Percentiles rank a stretch among this genome's conserved stretches.
Conservation (phyloP, 805 yeast genomes). For the Candida nitratophila region DNA sequence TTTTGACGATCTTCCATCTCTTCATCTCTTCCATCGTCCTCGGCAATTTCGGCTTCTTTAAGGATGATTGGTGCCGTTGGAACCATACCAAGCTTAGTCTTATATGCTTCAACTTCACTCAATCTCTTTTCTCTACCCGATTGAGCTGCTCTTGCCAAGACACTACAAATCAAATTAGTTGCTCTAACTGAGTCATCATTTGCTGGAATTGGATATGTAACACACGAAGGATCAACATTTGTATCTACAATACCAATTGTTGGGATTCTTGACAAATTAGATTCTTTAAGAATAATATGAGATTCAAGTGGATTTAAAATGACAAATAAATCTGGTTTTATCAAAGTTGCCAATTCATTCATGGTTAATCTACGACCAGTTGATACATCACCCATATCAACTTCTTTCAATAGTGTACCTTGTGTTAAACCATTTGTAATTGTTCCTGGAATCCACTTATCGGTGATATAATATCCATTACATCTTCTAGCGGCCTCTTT, state of each 20-base stretch:
- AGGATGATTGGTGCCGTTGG: background rate
- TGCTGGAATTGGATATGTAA: constrained; percentile 94
- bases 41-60: background rate
- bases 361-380: constrained; percentile 52
- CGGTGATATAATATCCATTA: constrained; percentile 73
- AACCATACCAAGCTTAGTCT: constrained; percentile 5
- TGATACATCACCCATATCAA: constrained; percentile 64
- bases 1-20: no score
- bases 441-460: constrained; percentile 93
- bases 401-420: constrained; percentile 61
- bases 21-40: background rate
- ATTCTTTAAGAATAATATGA: constrained; percentile 73
- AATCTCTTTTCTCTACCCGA: constrained; percentile 61
- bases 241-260: constrained; percentile 93
- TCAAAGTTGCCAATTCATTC: constrained; percentile 42
- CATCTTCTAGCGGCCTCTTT: constrained; percentile 73
- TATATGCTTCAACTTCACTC: constrained; percentile 27
- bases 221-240: constrained; percentile 81
- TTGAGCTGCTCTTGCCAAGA: constrained; percentile 79
- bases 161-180: constrained; percentile 72
- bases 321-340: constrained; percentile 86
- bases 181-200: constrained; percentile 89
- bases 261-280: constrained; percentile 76
- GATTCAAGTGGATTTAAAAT: constrained; percentile 84
- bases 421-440: constrained; percentile 69